These are phyloP conservation scores for Dactylellina haptotyla DNA, from an alignment of 2,329 filamentous ascomycete species.

Conservation along the genomic window DNA sequence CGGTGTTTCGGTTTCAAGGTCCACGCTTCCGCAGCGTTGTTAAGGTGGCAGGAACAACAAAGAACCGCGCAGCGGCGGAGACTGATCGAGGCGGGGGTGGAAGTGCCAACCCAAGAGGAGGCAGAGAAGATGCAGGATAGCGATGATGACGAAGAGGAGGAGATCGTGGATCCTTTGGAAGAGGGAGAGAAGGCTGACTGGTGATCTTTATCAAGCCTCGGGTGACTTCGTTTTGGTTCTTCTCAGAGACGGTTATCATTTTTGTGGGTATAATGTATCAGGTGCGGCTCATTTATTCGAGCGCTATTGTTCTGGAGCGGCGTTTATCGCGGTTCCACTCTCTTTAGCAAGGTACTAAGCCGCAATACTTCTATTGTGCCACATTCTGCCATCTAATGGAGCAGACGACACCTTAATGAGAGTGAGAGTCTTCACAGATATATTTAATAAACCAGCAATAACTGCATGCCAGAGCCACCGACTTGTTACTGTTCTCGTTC, in stretches of 20 bases:
- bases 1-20: constrained; percentile 95
- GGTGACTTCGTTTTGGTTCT: background rate
- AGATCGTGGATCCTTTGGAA: constrained; percentile 61
- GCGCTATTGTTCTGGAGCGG: background rate
- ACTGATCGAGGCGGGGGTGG: constrained; percentile 74
- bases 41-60: constrained; percentile 87
- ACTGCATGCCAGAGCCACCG: too few species aligned
- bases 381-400: too few species aligned
- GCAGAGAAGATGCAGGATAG: constrained; percentile 68
- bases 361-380: too few species aligned
- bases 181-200: constrained; percentile 60
- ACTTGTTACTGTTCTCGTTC: too few species aligned
- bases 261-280: background rate
- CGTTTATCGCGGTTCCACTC: background rate
- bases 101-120: constrained; percentile 81
- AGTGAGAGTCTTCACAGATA: too few species aligned
- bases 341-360: constrained; percentile 17
- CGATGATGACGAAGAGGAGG: constrained; percentile 73
- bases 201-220: constrained; percentile 1
- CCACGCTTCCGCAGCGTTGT: constrained; percentile 85
- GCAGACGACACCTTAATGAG: too few species aligned
- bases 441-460: too few species aligned
- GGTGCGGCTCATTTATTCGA: background rate
- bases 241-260: background rate
- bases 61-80: constrained; percentile 84